Evolutionary conservation across 2,329 filamentous ascomycete genomes (phyloP), one percentile per base, ranked within the genome.

Genomic region (Rosellinia necatrix): DNA sequence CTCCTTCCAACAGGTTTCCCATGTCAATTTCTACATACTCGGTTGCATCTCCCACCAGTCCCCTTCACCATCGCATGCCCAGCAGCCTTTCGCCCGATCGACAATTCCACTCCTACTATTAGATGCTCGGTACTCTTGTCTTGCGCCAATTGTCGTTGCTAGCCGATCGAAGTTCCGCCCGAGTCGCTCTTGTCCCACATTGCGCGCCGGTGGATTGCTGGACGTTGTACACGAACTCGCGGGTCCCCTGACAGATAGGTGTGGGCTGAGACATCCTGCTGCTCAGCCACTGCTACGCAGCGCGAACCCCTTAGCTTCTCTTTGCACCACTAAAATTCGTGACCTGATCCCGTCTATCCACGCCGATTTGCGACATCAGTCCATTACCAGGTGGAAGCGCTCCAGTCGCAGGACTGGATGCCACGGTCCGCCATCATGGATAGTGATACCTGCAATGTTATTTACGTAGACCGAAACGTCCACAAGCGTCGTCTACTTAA

Each of bases 351-450:
- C 22, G 22, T 17, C 9, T 30, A 42, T 37, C 34, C 6, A 40
- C 46, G 38, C 24, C 58, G 57, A 61, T 63, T 53, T 66, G 68
- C 60, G 65, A 62, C 62, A 46, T 43, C 43, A 50, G 24, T 56
- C 34, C 37, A 42, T 50, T 47, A 42, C 56, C 56, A 75, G 79
- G 79, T 74, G 75, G 76, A 79, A 79, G 79, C 77, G 80, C 76
- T 80, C 79, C 81, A 76, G 81, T 83, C 81, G 76, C 71, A 73
- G 79, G 82, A 81, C 81, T 83, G 80, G 81, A 78, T 80, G 80
- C 79, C 78, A 75, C 72, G 75, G 70, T 72, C 76, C 74, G 73
- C 75, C 75, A 78, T 72, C 70, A 85, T 85, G 82, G 82, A 85
- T 71, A 76, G 75, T 68, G 76, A 79, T 66, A 74, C 75, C 56